phyloP scores from a whole-genome alignment of 352 stramenopile species.

The Phytophthora pisi region DNA sequence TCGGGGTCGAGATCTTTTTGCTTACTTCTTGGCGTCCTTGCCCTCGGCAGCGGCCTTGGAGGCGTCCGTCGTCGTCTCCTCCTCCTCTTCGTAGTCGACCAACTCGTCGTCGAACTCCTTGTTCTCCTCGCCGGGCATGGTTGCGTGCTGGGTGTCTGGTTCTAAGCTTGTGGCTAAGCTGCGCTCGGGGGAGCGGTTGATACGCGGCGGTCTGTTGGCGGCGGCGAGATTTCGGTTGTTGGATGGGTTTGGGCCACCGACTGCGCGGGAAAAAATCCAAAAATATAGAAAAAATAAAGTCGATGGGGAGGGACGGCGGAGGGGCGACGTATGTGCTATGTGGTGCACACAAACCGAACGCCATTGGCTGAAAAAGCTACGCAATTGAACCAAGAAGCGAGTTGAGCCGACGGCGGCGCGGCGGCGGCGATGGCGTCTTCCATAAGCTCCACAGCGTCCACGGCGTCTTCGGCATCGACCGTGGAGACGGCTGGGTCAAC shows the following conservation, averaged over 20 bases:
- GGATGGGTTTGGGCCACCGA: slow-evolving; percentile 28
- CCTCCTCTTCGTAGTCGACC: slow-evolving; percentile 90
- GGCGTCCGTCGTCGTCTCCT: slow-evolving; percentile 79
- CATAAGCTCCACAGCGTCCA: slow-evolving; percentile 18
- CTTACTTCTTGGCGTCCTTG: slow-evolving; percentile 91
- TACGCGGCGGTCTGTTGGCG: slow-evolving; percentile 29
- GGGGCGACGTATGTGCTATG: slow-evolving; percentile 17
- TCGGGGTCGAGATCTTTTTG: slow-evolving; percentile 52
- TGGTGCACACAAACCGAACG: not conserved
- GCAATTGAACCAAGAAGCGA: slow-evolving; percentile 18
- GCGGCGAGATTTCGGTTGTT: slow-evolving; percentile 43
- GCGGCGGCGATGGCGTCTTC: slow-evolving; percentile 5
- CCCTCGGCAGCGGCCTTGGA: slow-evolving; percentile 76
- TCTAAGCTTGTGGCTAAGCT: slow-evolving; percentile 7
- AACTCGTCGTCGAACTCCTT: slow-evolving; percentile 91
- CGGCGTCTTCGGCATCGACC: slow-evolving; percentile 18
- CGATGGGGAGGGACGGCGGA: slow-evolving; percentile 18
- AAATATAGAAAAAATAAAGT: slow-evolving; percentile 32
- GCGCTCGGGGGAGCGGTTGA: slow-evolving; percentile 3
- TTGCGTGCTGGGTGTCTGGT: slow-evolving; percentile 24
- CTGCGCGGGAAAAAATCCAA: slow-evolving; percentile 25
- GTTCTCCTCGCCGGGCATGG: slow-evolving; percentile 84
- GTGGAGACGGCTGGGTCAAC: slow-evolving; percentile 19
- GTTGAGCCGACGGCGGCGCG: not conserved
- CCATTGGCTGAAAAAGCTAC: slow-evolving; percentile 30